A percentile compares a stretch with the other conserved stretches of the same genome.
phyloP scores from a whole-genome alignment of 1,284 basidiomycete genomes.

The Sanguinoderma infundibulare region DNA sequence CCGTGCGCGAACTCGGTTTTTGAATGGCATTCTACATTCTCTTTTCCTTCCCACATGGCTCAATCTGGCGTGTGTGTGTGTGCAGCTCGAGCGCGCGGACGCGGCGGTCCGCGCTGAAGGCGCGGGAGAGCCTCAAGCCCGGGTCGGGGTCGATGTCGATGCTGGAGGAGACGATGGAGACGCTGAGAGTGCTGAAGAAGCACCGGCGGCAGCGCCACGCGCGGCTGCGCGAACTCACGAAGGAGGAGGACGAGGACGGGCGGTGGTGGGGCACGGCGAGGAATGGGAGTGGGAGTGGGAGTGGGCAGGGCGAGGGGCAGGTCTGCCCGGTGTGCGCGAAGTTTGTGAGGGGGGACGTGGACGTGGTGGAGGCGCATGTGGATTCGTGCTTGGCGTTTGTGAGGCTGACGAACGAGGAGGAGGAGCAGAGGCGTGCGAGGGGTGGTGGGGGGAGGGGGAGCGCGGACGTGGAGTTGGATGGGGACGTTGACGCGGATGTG shows the following conservation, averaged over 20 bases:
- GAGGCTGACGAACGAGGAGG: slow-evolving; percentile 45
- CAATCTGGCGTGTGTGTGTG: too few relatives aligned
- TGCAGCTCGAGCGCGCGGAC: slow-evolving; percentile 29
- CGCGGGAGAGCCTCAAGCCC: slow-evolving; percentile 54
- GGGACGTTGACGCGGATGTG: slow-evolving; percentile 40
- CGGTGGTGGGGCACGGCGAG: slow-evolving; percentile 30
- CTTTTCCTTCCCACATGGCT: neutral
- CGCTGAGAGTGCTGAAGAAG: slow-evolving; percentile 60
- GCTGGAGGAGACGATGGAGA: slow-evolving; percentile 52
- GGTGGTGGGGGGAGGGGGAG: slow-evolving; percentile 32
- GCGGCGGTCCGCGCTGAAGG: slow-evolving; percentile 68
- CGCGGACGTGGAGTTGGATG: slow-evolving; percentile 33
- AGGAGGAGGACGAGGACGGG: slow-evolving; percentile 62
- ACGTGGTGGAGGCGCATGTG: slow-evolving; percentile 76
- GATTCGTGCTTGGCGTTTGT: slow-evolving; percentile 71
- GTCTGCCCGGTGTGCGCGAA: slow-evolving; percentile 70
- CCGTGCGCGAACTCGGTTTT: neutral
- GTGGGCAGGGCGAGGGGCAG: slow-evolving; percentile 42
- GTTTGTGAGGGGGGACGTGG: slow-evolving; percentile 62
- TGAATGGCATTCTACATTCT: neutral
- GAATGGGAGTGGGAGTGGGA: slow-evolving; percentile 33
- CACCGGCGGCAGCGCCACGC: slow-evolving; percentile 66
- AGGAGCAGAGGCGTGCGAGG: slow-evolving; percentile 39
- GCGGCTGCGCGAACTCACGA: slow-evolving; percentile 65
- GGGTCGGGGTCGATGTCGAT: slow-evolving; percentile 38